Base-by-base conservation (phyloP, 768 basidiomycete species). In the Leucosporidium yakuticum region DNA sequence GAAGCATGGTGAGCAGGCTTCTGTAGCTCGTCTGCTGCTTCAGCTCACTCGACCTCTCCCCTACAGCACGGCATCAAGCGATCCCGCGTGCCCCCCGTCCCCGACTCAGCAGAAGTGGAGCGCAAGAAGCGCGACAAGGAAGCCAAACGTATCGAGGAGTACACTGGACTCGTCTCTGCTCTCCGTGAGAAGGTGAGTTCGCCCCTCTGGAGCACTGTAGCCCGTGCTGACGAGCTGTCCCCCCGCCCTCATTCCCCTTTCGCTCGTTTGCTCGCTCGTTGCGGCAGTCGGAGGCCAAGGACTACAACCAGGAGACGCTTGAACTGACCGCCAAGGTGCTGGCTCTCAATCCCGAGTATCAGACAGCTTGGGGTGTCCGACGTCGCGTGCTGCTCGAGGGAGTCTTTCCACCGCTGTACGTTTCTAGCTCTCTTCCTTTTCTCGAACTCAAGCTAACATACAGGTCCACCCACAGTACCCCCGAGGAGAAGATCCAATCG, bases 291-390 rank as follows among this genome's bases (percentile, higher is more conserved):
- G 84, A 83, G 71, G 75, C 79, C 0, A 79, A 81, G 62, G 89
- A 90, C 67, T 90, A 84, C 83, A 85, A 86, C 67, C 77, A 79
- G 34, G 87, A 88, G n/a, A 85, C 90, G 0, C 84, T 97, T 47
- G 81, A 84, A n/a, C 79, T 88, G 51, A 95, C 93, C 1, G 86
- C 87, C 21, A 82, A 81, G 32, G 78, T 97, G 29, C 85, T 99
- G 14, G 85, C 86, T 61, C 74, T 88, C 51, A 98, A 97, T 76
- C 93, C 95, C 4, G 96, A 99, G 79, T 92, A 92, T 77, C 96
- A 96, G 78, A 94, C 95, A 2, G 81, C 90, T 48, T 98, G 96
- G 96, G 95, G 96, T 79, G 94, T 92, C 79, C 84, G 96, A 56
- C 83, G 95, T 39, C 83, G 85, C 62, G 92, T 96, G 68, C 79